A percentile compares a stretch with the other conserved stretches of the same genome.
phyloP scores from a whole-genome alignment of 2,329 filamentous ascomycete species.

The Knufia fluminis region DNA sequence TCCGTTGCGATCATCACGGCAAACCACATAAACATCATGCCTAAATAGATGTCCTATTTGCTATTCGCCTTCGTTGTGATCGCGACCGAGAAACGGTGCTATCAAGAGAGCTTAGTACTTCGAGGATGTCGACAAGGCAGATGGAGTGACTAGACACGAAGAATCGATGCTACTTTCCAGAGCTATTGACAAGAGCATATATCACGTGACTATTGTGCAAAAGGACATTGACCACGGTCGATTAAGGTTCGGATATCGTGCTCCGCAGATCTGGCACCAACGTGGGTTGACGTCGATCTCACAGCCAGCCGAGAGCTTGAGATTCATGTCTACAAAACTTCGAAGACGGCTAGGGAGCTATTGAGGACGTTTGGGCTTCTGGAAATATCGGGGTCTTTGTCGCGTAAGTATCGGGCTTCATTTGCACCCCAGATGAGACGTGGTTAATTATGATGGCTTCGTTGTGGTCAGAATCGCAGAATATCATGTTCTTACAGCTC shows the following conservation, averaged over 20 bases:
- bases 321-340: slow-evolving; percentile 18
- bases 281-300: slow-evolving; percentile 19
- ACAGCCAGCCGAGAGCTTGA: slow-evolving; percentile 7
- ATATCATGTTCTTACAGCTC: slow-evolving; percentile 17
- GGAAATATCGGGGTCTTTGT: slow-evolving; percentile 11
- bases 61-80: no score
- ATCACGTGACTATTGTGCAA: slow-evolving; percentile 20
- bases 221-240: slow-evolving; percentile 16
- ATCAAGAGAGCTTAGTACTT: no score
- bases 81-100: no score
- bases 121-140: no score
- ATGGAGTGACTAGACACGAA: no score
- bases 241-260: slow-evolving; percentile 16
- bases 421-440: slow-evolving; percentile 7
- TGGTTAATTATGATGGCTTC: background rate
- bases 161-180: no score
- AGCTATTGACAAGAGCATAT: no score
- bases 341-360: background rate
- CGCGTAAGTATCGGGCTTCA: slow-evolving; percentile 12
- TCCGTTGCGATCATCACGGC: no score
- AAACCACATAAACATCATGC: no score
- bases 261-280: slow-evolving; percentile 18
- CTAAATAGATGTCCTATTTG: no score
- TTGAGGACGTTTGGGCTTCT: background rate
- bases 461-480: slow-evolving; percentile 11